phyloP scores from a whole-genome alignment of 176 grass and related monocot genomes.

The Aegilops tauschii region DNA sequence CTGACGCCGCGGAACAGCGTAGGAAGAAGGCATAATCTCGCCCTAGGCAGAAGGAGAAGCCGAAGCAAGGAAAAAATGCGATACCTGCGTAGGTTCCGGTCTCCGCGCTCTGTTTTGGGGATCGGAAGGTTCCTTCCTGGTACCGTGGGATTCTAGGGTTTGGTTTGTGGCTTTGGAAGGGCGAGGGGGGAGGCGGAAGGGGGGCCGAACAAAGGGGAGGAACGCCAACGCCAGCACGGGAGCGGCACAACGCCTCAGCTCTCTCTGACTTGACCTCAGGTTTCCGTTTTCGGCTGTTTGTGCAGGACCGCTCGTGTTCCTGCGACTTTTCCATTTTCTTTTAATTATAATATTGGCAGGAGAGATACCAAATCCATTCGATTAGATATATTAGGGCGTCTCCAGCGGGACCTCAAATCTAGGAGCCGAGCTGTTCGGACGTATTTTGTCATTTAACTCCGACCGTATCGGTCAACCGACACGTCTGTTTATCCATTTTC shows the following conservation, averaged over 20 bases:
- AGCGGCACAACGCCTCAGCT: background rate
- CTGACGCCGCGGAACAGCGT: background rate
- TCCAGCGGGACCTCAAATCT: too few species aligned
- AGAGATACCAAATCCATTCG: too few species aligned
- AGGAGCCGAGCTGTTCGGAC: too few species aligned
- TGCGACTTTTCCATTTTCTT: background rate
- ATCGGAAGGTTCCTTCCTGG: background rate
- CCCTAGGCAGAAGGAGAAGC: background rate
- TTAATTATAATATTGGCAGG: too few species aligned
- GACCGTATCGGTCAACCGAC: too few species aligned
- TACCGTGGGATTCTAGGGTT: slow-evolving; percentile 15
- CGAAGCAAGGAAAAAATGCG: background rate
- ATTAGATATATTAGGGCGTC: too few species aligned
- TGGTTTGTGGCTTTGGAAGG: slow-evolving; percentile 5
- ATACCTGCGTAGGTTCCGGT: slow-evolving; percentile 8
- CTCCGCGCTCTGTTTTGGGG: background rate
- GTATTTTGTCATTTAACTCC: too few species aligned
- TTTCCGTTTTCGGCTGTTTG: background rate
- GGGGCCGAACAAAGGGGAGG: background rate
- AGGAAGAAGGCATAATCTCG: background rate
- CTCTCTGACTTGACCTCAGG: background rate
- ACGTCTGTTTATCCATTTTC: too few species aligned
- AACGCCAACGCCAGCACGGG: background rate
- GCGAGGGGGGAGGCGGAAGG: background rate
- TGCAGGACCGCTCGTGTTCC: background rate